Conservation (phyloP, 2,329 filamentous ascomycete species). For the Sclerotinia trifoliorum region DNA sequence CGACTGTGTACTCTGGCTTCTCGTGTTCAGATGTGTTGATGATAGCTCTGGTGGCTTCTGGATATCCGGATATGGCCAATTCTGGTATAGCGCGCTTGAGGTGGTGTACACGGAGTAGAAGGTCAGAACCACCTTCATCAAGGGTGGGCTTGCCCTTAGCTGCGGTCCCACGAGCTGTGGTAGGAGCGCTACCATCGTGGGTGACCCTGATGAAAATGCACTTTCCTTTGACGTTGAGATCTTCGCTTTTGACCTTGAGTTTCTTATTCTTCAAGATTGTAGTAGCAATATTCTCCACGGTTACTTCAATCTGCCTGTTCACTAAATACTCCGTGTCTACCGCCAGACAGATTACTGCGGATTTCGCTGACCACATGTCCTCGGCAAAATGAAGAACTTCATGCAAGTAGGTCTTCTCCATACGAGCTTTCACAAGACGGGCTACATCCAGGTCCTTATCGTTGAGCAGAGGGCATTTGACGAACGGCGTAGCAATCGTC, state of each 20-base stretch:
- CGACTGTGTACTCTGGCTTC: conserved; percentile 55
- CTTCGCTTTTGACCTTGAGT: conserved; percentile 68
- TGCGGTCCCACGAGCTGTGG: conserved; percentile 30
- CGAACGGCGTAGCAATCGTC: conserved; percentile 89
- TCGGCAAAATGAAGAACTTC: conserved; percentile 81
- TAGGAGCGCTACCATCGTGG: conserved; percentile 51
- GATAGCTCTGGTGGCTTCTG: conserved; percentile 80
- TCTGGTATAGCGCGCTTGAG: conserved; percentile 78
- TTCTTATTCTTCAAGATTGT: conserved; percentile 81
- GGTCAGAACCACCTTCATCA: conserved; percentile 57
- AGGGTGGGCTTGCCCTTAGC: conserved; percentile 36
- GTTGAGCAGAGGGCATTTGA: conserved; percentile 80
- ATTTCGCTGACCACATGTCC: conserved; percentile 79
- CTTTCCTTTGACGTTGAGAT: conserved; percentile 61
- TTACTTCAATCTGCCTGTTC: conserved; percentile 79
- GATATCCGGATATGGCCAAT: conserved; percentile 87
- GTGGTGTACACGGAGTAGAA: conserved; percentile 78
- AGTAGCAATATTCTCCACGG: conserved; percentile 66
- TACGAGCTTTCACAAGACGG: conserved; percentile 86
- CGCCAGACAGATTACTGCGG: conserved; percentile 74
- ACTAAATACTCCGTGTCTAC: conserved; percentile 78
- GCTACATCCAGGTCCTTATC: conserved; percentile 73
- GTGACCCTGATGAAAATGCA: conserved; percentile 71
- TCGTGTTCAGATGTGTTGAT: conserved; percentile 67
- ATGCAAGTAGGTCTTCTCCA: conserved; percentile 89